Conservation (phyloP, 176 grass and related monocot species). For the Aegilops longissima region DNA sequence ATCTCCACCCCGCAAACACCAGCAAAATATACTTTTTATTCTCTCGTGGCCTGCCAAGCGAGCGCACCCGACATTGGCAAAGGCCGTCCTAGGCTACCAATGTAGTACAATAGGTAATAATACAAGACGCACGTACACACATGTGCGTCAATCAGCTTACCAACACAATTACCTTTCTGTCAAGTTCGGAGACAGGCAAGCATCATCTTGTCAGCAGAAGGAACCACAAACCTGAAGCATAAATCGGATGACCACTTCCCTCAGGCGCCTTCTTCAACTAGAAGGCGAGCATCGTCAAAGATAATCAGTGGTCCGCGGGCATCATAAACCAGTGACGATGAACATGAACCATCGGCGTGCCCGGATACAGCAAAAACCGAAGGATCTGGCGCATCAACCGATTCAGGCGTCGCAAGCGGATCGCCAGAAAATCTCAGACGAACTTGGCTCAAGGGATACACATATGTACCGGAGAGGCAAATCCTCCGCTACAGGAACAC, state of each 20-base stretch:
- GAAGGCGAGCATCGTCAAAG: too few relatives aligned
- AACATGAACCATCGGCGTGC: too few relatives aligned
- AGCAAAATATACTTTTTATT: not conserved
- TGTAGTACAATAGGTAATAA: not conserved
- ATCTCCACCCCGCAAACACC: constrained; percentile 9
- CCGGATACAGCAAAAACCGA: too few relatives aligned
- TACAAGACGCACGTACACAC: not conserved
- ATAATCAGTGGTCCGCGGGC: too few relatives aligned
- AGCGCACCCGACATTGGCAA: constrained; percentile 36
- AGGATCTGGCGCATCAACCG: too few relatives aligned
- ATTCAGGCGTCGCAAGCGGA: not conserved
- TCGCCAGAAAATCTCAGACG: not conserved
- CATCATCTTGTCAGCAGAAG: not conserved
- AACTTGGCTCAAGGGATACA: not conserved
- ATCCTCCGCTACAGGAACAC: not conserved
- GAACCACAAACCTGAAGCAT: not conserved
- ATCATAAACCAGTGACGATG: too few relatives aligned
- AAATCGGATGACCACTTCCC: not conserved
- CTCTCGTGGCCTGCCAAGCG: constrained; percentile 23
- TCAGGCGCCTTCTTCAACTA: too few relatives aligned
- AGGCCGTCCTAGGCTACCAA: not conserved
- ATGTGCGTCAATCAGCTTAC: not conserved
- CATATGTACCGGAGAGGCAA: not conserved
- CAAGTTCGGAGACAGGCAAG: not conserved
- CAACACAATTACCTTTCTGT: constrained; percentile 8